phyloP scores from a whole-genome alignment of 116 monocot species.

The Trichopus zeylanicus region DNA sequence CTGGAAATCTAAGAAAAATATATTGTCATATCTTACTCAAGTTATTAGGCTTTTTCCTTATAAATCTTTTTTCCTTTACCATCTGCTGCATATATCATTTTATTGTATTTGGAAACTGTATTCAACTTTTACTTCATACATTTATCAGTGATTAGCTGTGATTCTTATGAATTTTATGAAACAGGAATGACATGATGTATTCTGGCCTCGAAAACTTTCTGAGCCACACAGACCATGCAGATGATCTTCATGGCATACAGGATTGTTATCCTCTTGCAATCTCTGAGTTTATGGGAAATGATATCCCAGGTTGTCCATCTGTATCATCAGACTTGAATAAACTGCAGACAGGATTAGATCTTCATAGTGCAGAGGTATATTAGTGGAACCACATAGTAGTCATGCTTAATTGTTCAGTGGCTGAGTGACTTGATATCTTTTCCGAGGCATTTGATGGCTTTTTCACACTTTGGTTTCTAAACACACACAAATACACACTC shows the following conservation, averaged over 20 bases:
- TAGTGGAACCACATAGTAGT: background rate
- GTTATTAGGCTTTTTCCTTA: background rate
- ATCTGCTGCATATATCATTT: background rate
- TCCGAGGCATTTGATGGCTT: too few species aligned
- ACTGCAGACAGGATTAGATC: conserved; percentile 41
- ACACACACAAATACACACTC: too few species aligned
- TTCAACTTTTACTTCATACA: too few species aligned
- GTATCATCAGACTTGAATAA: conserved; percentile 47
- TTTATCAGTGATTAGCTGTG: too few species aligned
- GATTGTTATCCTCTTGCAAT: conserved; percentile 54
- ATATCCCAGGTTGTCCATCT: conserved; percentile 51
- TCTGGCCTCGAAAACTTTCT: conserved; percentile 44
- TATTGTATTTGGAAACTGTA: too few species aligned
- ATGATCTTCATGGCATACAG: conserved; percentile 52
- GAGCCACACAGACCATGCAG: conserved; percentile 33
- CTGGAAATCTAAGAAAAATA: background rate
- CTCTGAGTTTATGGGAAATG: conserved; percentile 57
- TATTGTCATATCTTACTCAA: too few species aligned
- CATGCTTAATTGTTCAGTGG: background rate
- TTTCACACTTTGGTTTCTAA: too few species aligned
- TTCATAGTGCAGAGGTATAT: conserved; percentile 47
- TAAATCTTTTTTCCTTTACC: background rate
- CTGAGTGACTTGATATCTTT: too few species aligned
- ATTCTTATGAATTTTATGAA: conserved; percentile 3
- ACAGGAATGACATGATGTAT: conserved; percentile 45